Evolutionary conservation across 1,284 basidiomycete species (phyloP), one percentile per base, ranked within the genome.

Genomic region (Phylloporus sp.): DNA sequence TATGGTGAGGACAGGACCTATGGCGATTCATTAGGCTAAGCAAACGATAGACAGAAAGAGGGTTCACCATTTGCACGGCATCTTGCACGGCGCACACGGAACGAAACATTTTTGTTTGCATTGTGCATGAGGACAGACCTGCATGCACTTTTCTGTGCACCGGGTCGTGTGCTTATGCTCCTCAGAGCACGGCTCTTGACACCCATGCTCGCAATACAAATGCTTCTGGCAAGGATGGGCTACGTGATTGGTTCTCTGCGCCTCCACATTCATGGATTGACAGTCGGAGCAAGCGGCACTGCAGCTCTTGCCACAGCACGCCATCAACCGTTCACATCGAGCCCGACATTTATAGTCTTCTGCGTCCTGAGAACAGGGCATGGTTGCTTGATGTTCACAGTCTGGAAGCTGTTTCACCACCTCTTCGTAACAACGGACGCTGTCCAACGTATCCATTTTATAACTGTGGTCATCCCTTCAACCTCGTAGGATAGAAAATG

Each of bases 61-160:
- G 49, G 47, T 76, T 74, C 68, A 85, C 89, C 91, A 92, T 7
- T 80, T 81, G 71, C 91, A 92, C 1, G 83, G 78, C 69, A 89
- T 85, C 72, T 87, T 84, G 75, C 92, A 94, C 0, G 90, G 89
- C 0, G 86, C 83, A 73, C 92, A 94, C 1, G 85, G 84, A 0
- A 76, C 78, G 12, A 83, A 86, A 72, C 92, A 94, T 29, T 75
- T 69, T 27, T 78, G 72, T 8, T 72, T 78, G 75, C 89, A 92
- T 12, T 74, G 75, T 3, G 84, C 79, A 73, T 92, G 90, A 17
- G 73, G 55, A 73, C 91, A 93, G 15, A 75, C 76, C 70, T 91
- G 90, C 35, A 88, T 82, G 71, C 91, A 93, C 6, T 73, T 67
- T 25, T 79, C 65, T 29, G 72, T 79, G 76, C 91, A 93, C 5